Evolutionary conservation across 2,329 filamentous ascomycete genomes (phyloP).

Genomic region (Ambrosiella xylebori): DNA sequence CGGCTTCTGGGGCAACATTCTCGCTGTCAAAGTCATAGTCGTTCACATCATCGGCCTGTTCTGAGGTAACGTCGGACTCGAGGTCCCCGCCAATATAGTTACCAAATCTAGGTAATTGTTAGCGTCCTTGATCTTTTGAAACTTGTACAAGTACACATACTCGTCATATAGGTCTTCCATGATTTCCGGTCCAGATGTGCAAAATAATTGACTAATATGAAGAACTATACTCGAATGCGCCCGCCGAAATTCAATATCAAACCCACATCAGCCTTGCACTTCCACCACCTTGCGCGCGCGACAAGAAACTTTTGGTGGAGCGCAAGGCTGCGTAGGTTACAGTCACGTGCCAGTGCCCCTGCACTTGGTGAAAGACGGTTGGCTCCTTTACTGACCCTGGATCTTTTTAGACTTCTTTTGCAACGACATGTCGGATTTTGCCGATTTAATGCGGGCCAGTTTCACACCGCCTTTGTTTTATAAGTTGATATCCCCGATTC

Average conservation of each 20-base stretch:
- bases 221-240: neutral
- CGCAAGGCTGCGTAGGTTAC: conserved; percentile 10
- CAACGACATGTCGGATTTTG: neutral
- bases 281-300: conserved; percentile 12
- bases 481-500: neutral
- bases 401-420: neutral
- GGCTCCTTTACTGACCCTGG: neutral
- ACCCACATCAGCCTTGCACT: conserved; percentile 10
- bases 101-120: conserved; percentile 50
- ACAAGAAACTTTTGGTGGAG: conserved; percentile 13
- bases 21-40: conserved; percentile 74
- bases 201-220: neutral
- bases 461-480: neutral
- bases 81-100: conserved; percentile 93
- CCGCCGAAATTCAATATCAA: neutral
- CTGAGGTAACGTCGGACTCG: conserved; percentile 71
- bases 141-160: conserved; percentile 27
- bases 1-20: conserved; percentile 37
- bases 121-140: neutral
- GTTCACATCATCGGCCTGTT: conserved; percentile 54
- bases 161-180: conserved; percentile 99
- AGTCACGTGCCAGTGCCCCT: conserved; percentile 5
- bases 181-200: conserved; percentile 14
- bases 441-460: neutral
- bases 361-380: neutral